Base-by-base conservation (phyloP, 805 yeast genomes). In the Blastobotrys americana region DNA sequence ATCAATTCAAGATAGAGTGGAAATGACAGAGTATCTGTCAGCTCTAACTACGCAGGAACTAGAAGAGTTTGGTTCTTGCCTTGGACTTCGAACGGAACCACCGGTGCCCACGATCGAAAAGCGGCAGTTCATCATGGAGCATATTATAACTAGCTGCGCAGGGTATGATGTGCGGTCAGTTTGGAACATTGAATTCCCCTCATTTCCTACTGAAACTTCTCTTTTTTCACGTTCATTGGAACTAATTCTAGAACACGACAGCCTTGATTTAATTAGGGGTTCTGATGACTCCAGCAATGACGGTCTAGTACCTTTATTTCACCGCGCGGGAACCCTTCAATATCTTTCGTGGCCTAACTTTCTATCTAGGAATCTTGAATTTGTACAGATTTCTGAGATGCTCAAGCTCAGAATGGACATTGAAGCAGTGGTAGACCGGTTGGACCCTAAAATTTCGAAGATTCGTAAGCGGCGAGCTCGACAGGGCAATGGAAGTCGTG, bases 21-120 rank as follows among this genome's bases (percentile, higher is more conserved):
- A 44, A 37, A 31, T 61, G 34, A 42, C 49, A 3, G 63, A 61
- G 42, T 50, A 51, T 37, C 42, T 62, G 8, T 37, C 44, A 5
- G 42, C 34, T 3, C 43, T 61, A 19, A 34, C 42, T 3, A 51
- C 45, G 19, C 41, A 41, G 4, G 58, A 61, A 25, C 39, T 59
- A 8, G 23, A 17, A 5, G 38, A 45, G 4, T 34, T 55, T 6
- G 49, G 49, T 23, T 37, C 35, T 4, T 25, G 22, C 8, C 28
- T 55, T 18, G 45, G 45, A 4, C 9, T 54, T 8, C n/a, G 18
- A 10, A 10, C 31, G 8, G 31, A 8, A 8, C 31, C 31, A 13
- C 31, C 31, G 8, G 31, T 25, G 31, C 10, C 8, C 8, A 8
- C 31, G 13, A 25, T 25, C 13, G 13, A 25, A 8, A 13, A 25